Evolutionary conservation across 2,329 filamentous ascomycete genomes (phyloP).

Genomic region (Colletotrichum somersetense): DNA sequence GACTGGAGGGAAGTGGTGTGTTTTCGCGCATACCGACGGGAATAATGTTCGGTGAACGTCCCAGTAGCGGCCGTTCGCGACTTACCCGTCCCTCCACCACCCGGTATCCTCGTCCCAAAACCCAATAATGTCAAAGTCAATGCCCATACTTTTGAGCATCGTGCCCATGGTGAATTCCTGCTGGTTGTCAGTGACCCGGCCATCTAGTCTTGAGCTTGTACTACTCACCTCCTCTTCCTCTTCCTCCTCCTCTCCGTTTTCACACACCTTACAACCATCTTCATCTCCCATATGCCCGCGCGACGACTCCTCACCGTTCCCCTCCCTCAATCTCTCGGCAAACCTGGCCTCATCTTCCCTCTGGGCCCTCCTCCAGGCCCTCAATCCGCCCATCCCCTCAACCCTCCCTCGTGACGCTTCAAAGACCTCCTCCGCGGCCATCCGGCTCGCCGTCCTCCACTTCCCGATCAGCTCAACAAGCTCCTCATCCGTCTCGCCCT

Average conservation of each 20-base stretch:
- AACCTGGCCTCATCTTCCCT: conserved; percentile 46
- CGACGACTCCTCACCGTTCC: conserved; percentile 43
- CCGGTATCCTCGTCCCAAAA: conserved; percentile 41
- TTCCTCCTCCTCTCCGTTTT: not conserved
- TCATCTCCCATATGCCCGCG: conserved; percentile 5
- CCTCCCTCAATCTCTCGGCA: conserved; percentile 50
- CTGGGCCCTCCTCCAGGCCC: conserved; percentile 27
- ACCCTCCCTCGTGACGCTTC: conserved; percentile 29
- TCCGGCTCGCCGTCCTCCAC: conserved; percentile 40
- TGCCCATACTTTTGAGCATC: conserved; percentile 42
- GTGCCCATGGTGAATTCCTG: conserved; percentile 42
- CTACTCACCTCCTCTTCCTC: conserved; percentile 22
- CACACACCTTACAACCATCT: not conserved
- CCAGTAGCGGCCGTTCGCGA: not conserved
- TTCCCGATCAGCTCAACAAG: conserved; percentile 38
- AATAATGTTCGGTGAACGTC: not conserved
- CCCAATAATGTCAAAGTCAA: conserved; percentile 41
- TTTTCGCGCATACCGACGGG: not conserved
- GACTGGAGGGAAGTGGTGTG: not conserved
- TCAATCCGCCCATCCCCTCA: conserved; percentile 32
- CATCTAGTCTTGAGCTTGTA: not conserved
- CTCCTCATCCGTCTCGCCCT: conserved; percentile 28
- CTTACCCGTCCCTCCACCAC: conserved; percentile 41
- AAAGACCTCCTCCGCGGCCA: conserved; percentile 42
- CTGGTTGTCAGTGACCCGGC: conserved; percentile 13